These are phyloP conservation scores for Liriodendron chinense DNA, from an alignment of 164 flowering plant genomes.

Conservation along the genomic window DNA sequence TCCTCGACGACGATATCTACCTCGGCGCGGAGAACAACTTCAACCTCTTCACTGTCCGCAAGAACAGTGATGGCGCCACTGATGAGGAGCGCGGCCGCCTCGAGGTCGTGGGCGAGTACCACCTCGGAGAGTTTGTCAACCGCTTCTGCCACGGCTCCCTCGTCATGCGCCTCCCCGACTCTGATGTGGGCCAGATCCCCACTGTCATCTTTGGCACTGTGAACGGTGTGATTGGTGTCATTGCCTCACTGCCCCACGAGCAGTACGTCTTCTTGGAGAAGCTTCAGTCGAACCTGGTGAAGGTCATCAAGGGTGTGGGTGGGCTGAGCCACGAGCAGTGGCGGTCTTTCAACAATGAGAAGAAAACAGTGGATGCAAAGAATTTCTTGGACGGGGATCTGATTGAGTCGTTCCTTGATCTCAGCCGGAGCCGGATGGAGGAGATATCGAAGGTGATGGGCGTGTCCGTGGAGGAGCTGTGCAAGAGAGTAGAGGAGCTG, in stretches of 20 bases:
- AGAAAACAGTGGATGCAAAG: constrained; percentile 74
- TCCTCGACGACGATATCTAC: constrained; percentile 88
- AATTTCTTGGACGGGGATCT: constrained; percentile 92
- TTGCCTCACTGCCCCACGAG: constrained; percentile 85
- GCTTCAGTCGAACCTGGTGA: constrained; percentile 74
- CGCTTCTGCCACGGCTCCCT: constrained; percentile 92
- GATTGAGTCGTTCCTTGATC: constrained; percentile 94
- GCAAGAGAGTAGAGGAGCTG: constrained; percentile 90
- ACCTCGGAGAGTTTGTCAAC: constrained; percentile 91
- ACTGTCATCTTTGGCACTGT: constrained; percentile 87
- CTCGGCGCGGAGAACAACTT: constrained; percentile 91
- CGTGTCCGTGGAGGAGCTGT: constrained; percentile 86
- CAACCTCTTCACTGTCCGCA: constrained; percentile 83
- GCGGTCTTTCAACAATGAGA: constrained; percentile 90
- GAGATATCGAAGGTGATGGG: constrained; percentile 71
- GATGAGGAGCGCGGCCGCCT: constrained; percentile 94
- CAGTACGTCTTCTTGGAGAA: constrained; percentile 81
- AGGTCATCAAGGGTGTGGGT: constrained; percentile 91
- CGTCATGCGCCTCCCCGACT: constrained; percentile 93
- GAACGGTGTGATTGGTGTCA: constrained; percentile 87
- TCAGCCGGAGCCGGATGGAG: constrained; percentile 75
- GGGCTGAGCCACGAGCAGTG: constrained; percentile 97
- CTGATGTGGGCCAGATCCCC: constrained; percentile 91
- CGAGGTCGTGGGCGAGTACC: constrained; percentile 91
- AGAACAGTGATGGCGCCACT: constrained; percentile 94